These are phyloP conservation scores for Bisporella sp. DNA, from an alignment of 2,329 filamentous ascomycete species.

Conservation along the genomic window DNA sequence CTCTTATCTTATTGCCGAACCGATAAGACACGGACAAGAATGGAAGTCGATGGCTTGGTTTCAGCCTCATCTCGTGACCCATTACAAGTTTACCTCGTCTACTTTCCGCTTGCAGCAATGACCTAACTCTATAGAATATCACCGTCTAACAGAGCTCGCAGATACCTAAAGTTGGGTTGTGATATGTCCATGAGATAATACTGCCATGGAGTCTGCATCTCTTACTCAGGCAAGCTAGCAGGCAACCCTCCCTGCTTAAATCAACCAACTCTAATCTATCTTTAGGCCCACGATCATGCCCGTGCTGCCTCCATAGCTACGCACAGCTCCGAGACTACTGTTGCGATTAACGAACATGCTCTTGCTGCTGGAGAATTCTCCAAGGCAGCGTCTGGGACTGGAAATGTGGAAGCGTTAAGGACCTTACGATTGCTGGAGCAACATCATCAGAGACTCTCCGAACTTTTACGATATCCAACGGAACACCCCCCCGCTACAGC, in stretches of 20 bases:
- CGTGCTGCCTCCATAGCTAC: constrained; percentile 73
- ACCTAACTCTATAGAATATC: not conserved
- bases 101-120: no score
- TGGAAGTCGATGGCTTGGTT: no score
- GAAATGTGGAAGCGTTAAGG: constrained; percentile 65
- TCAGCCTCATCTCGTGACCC: no score
- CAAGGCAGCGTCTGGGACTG: constrained; percentile 67
- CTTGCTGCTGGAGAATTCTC: constrained; percentile 84
- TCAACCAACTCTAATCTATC: constrained; percentile 1
- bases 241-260: no score
- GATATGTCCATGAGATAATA: no score
- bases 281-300: constrained; percentile 80
- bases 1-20: no score
- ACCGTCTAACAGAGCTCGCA: constrained; percentile 13
- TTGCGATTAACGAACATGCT: constrained; percentile 82
- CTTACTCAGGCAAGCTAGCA: constrained; percentile 50
- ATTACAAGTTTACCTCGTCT: no score
- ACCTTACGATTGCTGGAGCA: constrained; percentile 80
- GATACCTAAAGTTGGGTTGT: no score
- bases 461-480: constrained; percentile 65
- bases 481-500: constrained; percentile 20
- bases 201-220: constrained; percentile 60
- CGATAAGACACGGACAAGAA: no score
- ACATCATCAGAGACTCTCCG: constrained; percentile 78
- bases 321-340: constrained; percentile 61